A percentile compares a stretch with the other conserved stretches of the same genome.
Evolutionary conservation across 495 filamentous ascomycete species (phyloP).

Genomic region (Talaromyces proteolyticus): DNA sequence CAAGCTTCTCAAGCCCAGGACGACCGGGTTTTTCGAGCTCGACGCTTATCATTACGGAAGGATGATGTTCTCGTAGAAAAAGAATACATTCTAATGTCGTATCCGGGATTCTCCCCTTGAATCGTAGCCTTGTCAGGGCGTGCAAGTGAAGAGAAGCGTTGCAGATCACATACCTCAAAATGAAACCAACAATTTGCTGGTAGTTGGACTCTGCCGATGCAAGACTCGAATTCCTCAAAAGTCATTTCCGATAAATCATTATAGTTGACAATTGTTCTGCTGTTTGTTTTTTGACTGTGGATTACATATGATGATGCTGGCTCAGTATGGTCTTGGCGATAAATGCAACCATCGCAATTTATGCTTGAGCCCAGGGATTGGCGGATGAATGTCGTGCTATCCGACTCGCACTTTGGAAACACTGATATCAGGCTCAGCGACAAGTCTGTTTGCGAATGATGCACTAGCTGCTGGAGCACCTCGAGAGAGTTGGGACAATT

Average conservation of each 20-base stretch:
- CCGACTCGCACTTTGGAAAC: conserved; percentile 34
- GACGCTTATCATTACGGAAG: conserved; percentile 52
- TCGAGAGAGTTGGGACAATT: conserved; percentile 69
- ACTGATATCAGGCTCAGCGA: conserved; percentile 35
- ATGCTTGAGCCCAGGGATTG: conserved; percentile 35
- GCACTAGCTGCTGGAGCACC: conserved; percentile 57
- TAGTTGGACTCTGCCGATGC: background rate
- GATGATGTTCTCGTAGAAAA: conserved; percentile 43
- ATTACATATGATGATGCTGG: conserved; percentile 69
- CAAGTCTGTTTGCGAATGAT: conserved; percentile 7
- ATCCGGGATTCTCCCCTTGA: conserved; percentile 59
- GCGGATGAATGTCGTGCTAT: conserved; percentile 30
- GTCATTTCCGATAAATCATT: conserved; percentile 64
- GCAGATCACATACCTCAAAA: conserved; percentile 54
- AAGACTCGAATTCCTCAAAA: conserved; percentile 41
- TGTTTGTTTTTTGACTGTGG: conserved; percentile 50
- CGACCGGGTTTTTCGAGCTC: conserved; percentile 66
- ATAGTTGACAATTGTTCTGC: conserved; percentile 65
- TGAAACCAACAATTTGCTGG: conserved; percentile 52
- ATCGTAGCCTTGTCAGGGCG: conserved; percentile 2
- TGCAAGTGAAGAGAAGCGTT: background rate
- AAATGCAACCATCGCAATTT: conserved; percentile 50
- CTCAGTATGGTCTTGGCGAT: conserved; percentile 46
- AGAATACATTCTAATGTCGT: conserved; percentile 57
- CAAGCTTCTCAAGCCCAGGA: conserved; percentile 53